Percentiles rank a stretch among this genome's conserved stretches.
Conservation (phyloP, 306 rosid species). For the Acmispon strigosus region DNA sequence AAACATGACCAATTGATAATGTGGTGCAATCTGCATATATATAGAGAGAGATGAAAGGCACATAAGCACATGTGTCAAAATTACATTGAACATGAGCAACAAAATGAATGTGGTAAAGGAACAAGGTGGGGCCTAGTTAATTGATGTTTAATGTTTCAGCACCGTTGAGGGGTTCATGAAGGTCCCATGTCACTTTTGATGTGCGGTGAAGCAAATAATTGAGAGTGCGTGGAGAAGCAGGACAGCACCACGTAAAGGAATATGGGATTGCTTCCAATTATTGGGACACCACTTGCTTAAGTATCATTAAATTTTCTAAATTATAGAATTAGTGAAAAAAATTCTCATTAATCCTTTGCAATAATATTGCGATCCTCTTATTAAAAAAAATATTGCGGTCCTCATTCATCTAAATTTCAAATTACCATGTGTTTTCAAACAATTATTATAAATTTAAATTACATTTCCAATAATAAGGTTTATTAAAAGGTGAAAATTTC, state of each 20-base stretch:
- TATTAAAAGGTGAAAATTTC: too few relatives aligned
- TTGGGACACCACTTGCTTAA: conserved; percentile 1
- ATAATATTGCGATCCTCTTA: too few relatives aligned
- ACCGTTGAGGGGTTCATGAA: background rate
- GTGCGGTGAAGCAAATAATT: conserved; percentile 24
- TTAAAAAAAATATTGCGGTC: too few relatives aligned
- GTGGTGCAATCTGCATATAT: background rate
- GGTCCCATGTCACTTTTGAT: conserved; percentile 4
- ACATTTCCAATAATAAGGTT: too few relatives aligned
- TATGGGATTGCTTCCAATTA: conserved; percentile 8
- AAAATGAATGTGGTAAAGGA: background rate
- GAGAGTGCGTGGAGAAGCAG: conserved; percentile 21
- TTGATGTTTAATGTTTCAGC: background rate
- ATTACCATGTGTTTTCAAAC: too few relatives aligned
- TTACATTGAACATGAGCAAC: background rate
- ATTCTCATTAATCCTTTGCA: too few relatives aligned
- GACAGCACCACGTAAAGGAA: conserved; percentile 17
- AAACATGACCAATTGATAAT: background rate
- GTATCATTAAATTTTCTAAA: background rate
- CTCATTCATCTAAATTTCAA: too few relatives aligned
- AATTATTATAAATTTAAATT: too few relatives aligned
- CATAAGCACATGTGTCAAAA: conserved; percentile 8
- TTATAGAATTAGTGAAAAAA: too few relatives aligned
- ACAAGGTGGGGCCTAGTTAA: conserved; percentile 1
- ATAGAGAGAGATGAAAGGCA: background rate